Conservation (phyloP, 2,329 filamentous ascomycete genomes). For the Clonostachys rhizophaga region DNA sequence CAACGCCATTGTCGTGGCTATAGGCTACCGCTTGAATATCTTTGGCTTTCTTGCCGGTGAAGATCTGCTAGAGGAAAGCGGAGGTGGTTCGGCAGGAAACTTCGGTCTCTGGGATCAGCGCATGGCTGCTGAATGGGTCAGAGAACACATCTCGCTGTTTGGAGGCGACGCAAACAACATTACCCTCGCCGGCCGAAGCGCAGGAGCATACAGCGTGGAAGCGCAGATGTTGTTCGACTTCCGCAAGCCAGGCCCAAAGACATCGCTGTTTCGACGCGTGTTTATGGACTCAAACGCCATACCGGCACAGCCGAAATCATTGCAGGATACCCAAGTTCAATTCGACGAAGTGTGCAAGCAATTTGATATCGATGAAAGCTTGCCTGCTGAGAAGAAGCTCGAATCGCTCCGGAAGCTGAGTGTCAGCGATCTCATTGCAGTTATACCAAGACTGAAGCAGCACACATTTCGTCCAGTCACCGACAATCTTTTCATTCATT, state of each 20-base stretch:
- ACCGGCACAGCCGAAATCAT: constrained; percentile 33
- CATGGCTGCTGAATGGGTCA: constrained; percentile 44
- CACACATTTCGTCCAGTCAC: constrained; percentile 41
- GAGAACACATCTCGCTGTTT: constrained; percentile 37
- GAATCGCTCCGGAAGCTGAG: constrained; percentile 20
- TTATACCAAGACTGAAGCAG: constrained; percentile 29
- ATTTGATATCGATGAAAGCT: constrained; percentile 16
- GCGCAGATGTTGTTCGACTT: constrained; percentile 31
- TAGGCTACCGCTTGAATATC: constrained; percentile 38
- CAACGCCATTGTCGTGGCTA: constrained; percentile 32
- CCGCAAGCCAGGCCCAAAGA: constrained; percentile 8
- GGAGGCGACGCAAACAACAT: constrained; percentile 39
- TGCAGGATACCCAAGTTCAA: constrained; percentile 26
- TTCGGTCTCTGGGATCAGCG: constrained; percentile 42
- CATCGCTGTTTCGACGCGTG: constrained; percentile 23
- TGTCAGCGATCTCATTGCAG: constrained; percentile 20
- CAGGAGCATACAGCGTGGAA: constrained; percentile 35
- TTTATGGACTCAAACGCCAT: constrained; percentile 40
- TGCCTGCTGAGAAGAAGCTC: constrained; percentile 20
- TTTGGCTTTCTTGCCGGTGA: constrained; percentile 41
- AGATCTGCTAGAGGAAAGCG: constrained; percentile 21
- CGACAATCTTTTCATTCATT: constrained; percentile 30
- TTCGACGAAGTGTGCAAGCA: constrained; percentile 34
- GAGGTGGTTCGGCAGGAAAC: constrained; percentile 16
- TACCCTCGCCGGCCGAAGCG: constrained; percentile 35